phyloP scores from a whole-genome alignment of 371 early-diverging fungal genomes.

The Catenaria anguillulae region DNA sequence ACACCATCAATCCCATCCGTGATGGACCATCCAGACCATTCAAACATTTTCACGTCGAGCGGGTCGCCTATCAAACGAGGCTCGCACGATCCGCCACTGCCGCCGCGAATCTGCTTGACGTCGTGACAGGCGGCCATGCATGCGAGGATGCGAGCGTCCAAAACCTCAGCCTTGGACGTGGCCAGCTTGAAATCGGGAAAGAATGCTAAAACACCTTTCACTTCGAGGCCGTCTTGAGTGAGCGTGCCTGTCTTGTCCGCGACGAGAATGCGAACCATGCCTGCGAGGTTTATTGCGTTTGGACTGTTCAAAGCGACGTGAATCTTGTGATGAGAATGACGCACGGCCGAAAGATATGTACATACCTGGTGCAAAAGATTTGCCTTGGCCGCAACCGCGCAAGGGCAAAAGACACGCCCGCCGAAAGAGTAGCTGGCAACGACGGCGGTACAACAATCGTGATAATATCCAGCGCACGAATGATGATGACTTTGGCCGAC shows the following conservation, averaged over 20 bases:
- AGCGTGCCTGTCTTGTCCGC: conserved; percentile 99
- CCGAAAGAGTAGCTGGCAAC: conserved; percentile 88
- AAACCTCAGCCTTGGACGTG: too few relatives aligned
- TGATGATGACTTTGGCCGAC: conserved; percentile 44
- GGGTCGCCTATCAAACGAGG: conserved; percentile 98
- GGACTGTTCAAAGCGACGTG: conserved; percentile 92
- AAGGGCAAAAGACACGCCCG: conserved; percentile 92
- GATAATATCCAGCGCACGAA: conserved; percentile 81
- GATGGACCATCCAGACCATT: too few relatives aligned
- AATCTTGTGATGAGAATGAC: too few relatives aligned
- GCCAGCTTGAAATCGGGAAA: too few relatives aligned
- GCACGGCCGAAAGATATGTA: too few relatives aligned
- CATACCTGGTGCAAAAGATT: too few relatives aligned
- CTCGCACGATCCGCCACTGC: too few relatives aligned
- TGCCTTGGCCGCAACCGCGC: conserved; percentile 58
- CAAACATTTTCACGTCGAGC: conserved; percentile 97
- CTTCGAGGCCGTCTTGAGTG: conserved; percentile 95
- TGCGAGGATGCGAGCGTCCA: too few relatives aligned
- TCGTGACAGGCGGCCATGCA: conserved; percentile 95
- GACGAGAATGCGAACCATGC: conserved; percentile 87
- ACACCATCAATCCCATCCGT: conserved; percentile 32
- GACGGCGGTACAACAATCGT: conserved; percentile 95
- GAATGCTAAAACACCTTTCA: conserved; percentile 64
- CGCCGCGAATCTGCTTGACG: conserved; percentile 75
- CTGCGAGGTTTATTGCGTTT: conserved; percentile 87